Base-by-base conservation (phyloP, 2,329 filamentous ascomycete genomes). In the Ophiognomonia clavigignenti-juglandacearum region DNA sequence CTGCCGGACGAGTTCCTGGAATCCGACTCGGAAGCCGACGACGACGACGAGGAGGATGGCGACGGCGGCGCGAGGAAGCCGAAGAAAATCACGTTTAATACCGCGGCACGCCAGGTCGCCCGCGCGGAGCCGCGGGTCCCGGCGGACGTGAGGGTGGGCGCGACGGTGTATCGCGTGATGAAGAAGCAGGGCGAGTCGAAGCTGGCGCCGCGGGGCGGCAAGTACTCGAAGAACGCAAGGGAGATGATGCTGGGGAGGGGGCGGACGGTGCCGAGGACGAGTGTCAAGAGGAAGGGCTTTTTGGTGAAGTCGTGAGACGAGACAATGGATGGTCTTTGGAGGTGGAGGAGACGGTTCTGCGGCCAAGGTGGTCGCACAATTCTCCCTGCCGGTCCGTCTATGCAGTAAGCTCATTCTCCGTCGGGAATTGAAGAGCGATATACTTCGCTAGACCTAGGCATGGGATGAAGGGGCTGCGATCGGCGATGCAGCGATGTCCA, bases 1-100 rank as follows among this genome's bases (percentile, higher is more conserved):
- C 68, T 82, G 2, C 77, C 78, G 0, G 70, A 67, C 26, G 75
- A 79, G 53, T 71, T 78, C 50, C 67, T 82, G 24, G 75, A 79
- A 52, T 77, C 76, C 1, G 72, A 74, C 37, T 67, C 66, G 36
- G 72, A 75, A 19, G 63, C 64, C 40, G 66, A 68, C 18, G 54
- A 55, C 4, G 56, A 53, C 2, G 62, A 56, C n/a, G 55, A 16
- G 5, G 23, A 7, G 4, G 20, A 16, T 13, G 23, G 23, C 16
- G 14, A 39, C 5, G 26, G 13, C 41, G 32, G 52, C 54, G 22
- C 43, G 55, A 53, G 58, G 26, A 57, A 59, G 43, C 55, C 66
- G 26, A 74, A 69, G 61, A 70, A 66, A 56, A 69, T 72, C 50
- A 74, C 65, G 52, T 65, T 78, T 40, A 62, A 67, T 24, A 62